Base-by-base conservation (phyloP, 768 basidiomycete species). In the Mycena sanguinolenta region DNA sequence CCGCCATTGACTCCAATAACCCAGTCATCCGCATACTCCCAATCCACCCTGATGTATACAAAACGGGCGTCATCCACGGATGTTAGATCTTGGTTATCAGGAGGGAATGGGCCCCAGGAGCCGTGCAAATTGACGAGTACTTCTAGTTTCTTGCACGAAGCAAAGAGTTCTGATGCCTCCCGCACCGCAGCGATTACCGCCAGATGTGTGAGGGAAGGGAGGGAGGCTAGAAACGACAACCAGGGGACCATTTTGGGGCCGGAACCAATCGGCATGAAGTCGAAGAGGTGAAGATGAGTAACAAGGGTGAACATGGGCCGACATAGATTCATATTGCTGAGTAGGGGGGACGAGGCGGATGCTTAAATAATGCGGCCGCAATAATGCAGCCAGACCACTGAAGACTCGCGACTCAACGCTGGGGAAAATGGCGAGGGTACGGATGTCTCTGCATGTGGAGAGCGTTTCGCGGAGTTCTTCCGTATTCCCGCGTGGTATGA, bases 141-240 rank as follows among this genome's bases (percentile, higher is more conserved):
- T 6, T 3, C 6, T 28, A 55, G 28, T 9, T 21, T 55, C 25
- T 32, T 32, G 30, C 30, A 55, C 19, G 9, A 34, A 2, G 4
- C 53, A 19, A 55, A 21, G 19, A 55, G 3, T 13, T 19, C 28
- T 14, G 53, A 13, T 30, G 30, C 53, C 6, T 30, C 53, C 21
- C 30, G 4, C 30, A 21, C 8, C 19, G 27, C 53, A 21, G 7
- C 10, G 25, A 30, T 32, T 6, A 34, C 17, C 4, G 53, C 28
- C 53, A 55, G 25, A 55, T 55, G 53, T 8, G 53, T 55, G 53
- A 55, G 53, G 19, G 53, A 12, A 10, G 53, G 53, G 19, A 55
- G 53, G 32, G 25, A 25, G 30, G 53, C 16, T 13, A 55, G 30
- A 21, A 55, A 32, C 8, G 16, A 25, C 19, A 32, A 19, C 53